phyloP scores from a whole-genome alignment of 2,329 filamentous ascomycete genomes.

The Neonectria faginata region DNA sequence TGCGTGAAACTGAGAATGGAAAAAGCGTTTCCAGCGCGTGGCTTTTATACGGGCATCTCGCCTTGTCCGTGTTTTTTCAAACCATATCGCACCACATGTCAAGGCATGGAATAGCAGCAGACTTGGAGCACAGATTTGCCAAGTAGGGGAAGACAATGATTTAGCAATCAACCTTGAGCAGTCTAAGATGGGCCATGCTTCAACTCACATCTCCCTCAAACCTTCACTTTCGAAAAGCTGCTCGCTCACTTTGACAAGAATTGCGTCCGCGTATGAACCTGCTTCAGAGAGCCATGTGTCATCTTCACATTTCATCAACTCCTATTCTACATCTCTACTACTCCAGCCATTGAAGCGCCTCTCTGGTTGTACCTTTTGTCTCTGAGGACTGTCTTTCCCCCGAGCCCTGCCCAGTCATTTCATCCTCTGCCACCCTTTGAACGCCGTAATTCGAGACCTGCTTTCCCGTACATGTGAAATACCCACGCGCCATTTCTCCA shows the following conservation, averaged over 20 bases:
- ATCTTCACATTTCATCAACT: slow-evolving; percentile 38
- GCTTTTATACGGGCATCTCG: slow-evolving; percentile 9
- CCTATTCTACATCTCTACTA: slow-evolving; percentile 40
- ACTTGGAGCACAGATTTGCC: slow-evolving; percentile 15
- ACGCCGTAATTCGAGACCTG: slow-evolving; percentile 30
- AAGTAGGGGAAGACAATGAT: slow-evolving; percentile 13
- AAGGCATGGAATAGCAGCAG: slow-evolving; percentile 13
- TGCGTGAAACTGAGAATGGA: background rate
- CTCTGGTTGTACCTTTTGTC: slow-evolving; percentile 18
- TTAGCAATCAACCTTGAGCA: background rate
- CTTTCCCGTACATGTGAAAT: slow-evolving; percentile 31
- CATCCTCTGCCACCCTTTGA: slow-evolving; percentile 29
- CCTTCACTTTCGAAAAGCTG: background rate
- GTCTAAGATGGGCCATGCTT: background rate
- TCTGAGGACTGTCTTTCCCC: slow-evolving; percentile 19
- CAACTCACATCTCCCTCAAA: background rate
- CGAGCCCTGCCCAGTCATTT: slow-evolving; percentile 20
- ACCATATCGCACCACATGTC: slow-evolving; percentile 10
- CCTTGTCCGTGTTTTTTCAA: slow-evolving; percentile 6
- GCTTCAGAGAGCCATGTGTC: slow-evolving; percentile 17
- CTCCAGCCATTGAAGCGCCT: slow-evolving; percentile 20
- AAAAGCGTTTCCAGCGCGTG: slow-evolving; percentile 28
- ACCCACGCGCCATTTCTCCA: slow-evolving; percentile 42
- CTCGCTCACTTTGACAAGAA: too few relatives aligned
- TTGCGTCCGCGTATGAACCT: background rate